phyloP scores from a whole-genome alignment of 805 yeast species.

The Myxozyma monticola region DNA sequence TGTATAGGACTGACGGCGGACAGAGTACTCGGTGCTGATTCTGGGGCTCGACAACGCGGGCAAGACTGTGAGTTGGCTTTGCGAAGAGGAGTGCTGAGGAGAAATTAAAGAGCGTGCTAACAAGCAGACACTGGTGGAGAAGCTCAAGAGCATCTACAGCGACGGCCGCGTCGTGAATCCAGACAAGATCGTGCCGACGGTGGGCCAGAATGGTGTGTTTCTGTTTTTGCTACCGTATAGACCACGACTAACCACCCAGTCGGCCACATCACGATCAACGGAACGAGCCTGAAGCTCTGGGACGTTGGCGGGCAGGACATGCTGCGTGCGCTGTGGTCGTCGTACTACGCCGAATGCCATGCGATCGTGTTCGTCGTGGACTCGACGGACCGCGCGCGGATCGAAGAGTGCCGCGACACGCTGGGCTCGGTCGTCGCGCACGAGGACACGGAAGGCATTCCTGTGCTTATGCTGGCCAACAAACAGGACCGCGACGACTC shows the following conservation, averaged over 20 bases:
- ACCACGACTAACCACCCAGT: constrained; percentile 39
- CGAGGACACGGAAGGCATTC: constrained; percentile 72
- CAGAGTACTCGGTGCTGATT: constrained; percentile 73
- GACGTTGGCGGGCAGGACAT: constrained; percentile 94
- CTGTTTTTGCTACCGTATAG: background rate
- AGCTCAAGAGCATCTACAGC: constrained; percentile 56
- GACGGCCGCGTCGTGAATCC: constrained; percentile 23
- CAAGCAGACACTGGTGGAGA: constrained; percentile 60
- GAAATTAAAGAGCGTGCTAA: background rate
- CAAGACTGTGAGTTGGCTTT: constrained; percentile 54
- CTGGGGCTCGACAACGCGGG: constrained; percentile 96
- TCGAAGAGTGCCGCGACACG: constrained; percentile 77
- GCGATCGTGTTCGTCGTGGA: constrained; percentile 92
- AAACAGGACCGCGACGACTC: constrained; percentile 80
- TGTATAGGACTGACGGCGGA: background rate
- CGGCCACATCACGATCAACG: constrained; percentile 44
- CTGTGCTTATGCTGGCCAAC: constrained; percentile 91
- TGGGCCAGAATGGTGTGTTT: constrained; percentile 74
- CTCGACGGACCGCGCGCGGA: constrained; percentile 78
- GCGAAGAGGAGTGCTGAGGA: background rate
- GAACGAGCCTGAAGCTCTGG: constrained; percentile 72
- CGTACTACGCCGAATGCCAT: constrained; percentile 82
- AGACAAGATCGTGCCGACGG: constrained; percentile 81
- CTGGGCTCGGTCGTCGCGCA: constrained; percentile 55
- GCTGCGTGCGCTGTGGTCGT: constrained; percentile 82